A percentile compares a stretch with the other conserved stretches of the same genome.
phyloP scores from a whole-genome alignment of 257 asterid species.

The Solanum pimpinellifolium region DNA sequence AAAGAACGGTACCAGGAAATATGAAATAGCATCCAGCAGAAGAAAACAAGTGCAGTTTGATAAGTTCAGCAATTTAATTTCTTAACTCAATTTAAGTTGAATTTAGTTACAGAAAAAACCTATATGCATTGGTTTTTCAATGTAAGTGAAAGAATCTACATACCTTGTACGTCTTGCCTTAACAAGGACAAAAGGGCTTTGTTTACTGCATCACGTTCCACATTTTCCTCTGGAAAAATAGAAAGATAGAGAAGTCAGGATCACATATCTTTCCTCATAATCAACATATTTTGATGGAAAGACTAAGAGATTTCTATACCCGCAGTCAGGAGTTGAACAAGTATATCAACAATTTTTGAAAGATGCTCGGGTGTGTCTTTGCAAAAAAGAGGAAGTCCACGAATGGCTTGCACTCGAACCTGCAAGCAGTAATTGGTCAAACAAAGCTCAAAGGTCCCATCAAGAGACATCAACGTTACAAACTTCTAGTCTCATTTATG shows the following conservation, averaged over 20 bases:
- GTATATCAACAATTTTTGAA: slow-evolving; percentile 88
- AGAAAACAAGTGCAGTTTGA: not conserved
- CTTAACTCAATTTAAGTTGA: not conserved
- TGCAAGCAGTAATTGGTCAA: slow-evolving; percentile 11
- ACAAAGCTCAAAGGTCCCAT: not conserved
- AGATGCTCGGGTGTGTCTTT: slow-evolving; percentile 95
- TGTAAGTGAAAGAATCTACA: not conserved
- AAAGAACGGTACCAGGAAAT: not conserved
- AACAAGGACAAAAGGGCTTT: slow-evolving; percentile 86
- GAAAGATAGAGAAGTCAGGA: slow-evolving; percentile 1
- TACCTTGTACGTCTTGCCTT: slow-evolving; percentile 92
- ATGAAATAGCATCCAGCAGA: not conserved
- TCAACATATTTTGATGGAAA: not conserved
- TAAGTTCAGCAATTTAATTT: not conserved
- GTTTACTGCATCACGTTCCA: slow-evolving; percentile 95
- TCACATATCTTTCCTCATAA: not conserved
- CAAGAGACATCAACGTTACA: not conserved
- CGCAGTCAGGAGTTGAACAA: slow-evolving; percentile 91
- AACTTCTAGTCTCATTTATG: not conserved
- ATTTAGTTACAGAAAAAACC: not conserved
- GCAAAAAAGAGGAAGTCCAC: slow-evolving; percentile 96
- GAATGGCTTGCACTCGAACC: slow-evolving; percentile 93
- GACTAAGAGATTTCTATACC: slow-evolving; percentile 32
- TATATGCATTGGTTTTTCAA: not conserved
- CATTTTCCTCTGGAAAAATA: slow-evolving; percentile 59